Evolutionary conservation across 106 monocot genomes (phyloP).

Genomic region (Gastrodia elata): DNA sequence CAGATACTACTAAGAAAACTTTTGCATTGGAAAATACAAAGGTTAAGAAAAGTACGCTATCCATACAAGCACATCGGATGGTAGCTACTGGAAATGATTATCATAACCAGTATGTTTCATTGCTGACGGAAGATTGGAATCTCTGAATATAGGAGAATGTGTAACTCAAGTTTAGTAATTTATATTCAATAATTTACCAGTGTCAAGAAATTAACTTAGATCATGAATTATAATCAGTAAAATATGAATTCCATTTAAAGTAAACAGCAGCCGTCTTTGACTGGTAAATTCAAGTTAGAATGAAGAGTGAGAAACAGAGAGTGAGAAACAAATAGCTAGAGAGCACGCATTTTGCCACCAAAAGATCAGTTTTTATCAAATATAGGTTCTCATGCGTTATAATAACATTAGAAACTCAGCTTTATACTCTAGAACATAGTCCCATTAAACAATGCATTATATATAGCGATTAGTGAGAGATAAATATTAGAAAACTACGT

Average conservation of each 20-base stretch:
- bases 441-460: not conserved
- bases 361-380: no score
- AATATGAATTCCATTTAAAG: not conserved
- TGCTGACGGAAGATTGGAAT: not conserved
- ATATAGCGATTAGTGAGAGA: constrained; percentile 1
- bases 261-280: not conserved
- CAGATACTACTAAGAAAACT: not conserved
- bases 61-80: not conserved
- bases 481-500: not conserved
- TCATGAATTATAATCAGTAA: not conserved
- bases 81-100: not conserved
- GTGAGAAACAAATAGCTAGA: not conserved
- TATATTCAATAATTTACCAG: not conserved
- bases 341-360: not conserved
- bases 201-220: not conserved
- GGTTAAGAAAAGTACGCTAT: not conserved
- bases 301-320: not conserved
- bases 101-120: not conserved
- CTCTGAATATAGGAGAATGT: not conserved
- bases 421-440: not conserved
- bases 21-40: not conserved
- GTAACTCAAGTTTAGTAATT: not conserved
- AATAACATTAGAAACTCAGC: not conserved
- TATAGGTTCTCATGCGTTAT: not conserved
- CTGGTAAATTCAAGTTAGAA: not conserved